Percentiles rank a stretch among this genome's conserved stretches.
Evolutionary conservation across 805 yeast genomes (phyloP).

Genomic region (Ogataea siamensis): DNA sequence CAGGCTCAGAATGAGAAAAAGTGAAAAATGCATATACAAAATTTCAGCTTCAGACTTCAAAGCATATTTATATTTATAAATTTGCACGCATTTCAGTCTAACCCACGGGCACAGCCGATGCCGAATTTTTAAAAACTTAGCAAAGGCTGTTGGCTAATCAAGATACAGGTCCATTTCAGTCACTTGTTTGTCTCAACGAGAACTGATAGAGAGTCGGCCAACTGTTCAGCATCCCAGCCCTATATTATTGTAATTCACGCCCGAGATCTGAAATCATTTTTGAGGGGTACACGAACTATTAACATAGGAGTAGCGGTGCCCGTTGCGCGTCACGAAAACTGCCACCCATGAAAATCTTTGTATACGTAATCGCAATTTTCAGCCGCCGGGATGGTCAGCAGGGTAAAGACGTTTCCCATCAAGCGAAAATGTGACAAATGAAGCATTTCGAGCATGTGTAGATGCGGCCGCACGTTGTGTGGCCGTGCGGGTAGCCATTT

Average conservation of each 20-base stretch:
- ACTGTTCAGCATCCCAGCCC: too few species aligned
- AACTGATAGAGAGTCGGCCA: too few species aligned
- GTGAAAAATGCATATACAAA: conserved; percentile 5
- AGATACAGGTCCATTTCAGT: too few species aligned
- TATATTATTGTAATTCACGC: too few species aligned
- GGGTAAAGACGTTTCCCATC: not conserved
- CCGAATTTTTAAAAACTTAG: not conserved
- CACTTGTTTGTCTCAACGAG: too few species aligned
- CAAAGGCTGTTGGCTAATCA: too few species aligned
- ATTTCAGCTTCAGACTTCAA: not conserved
- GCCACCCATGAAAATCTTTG: too few species aligned
- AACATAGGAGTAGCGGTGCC: too few species aligned
- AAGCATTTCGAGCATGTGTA: not conserved
- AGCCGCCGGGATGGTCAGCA: not conserved
- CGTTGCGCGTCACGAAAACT: too few species aligned
- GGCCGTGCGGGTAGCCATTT: not conserved
- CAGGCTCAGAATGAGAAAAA: conserved; percentile 2
- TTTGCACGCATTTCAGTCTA: too few species aligned
- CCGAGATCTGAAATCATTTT: not conserved
- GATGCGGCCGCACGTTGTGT: not conserved
- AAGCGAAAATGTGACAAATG: not conserved
- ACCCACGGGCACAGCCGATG: not conserved
- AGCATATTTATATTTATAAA: too few species aligned
- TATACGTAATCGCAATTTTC: too few species aligned
- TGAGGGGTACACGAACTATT: not conserved